phyloP scores from a whole-genome alignment of 257 asterid genomes.

The Solanum raphanifolium region DNA sequence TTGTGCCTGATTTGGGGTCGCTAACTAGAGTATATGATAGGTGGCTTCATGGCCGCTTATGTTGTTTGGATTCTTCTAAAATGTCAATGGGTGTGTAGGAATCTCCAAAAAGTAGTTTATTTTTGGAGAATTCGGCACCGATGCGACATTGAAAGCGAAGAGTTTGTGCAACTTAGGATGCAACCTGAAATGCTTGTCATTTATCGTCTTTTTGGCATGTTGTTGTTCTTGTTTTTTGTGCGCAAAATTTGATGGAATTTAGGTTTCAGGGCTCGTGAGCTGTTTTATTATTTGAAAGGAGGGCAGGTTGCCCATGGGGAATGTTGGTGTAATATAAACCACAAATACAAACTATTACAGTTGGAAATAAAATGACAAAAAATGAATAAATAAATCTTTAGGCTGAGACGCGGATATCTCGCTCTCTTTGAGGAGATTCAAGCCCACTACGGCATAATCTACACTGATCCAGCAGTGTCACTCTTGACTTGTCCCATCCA shows the following conservation, averaged over 20 bases:
- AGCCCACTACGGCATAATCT: no score
- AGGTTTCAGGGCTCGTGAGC: slow-evolving; percentile 74
- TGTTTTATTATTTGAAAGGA: slow-evolving; percentile 91
- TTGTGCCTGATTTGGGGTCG: slow-evolving; percentile 90
- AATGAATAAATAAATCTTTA: slow-evolving; percentile 3
- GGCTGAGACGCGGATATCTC: no score
- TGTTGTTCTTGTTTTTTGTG: neutral
- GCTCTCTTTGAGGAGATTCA: no score
- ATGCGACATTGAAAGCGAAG: no score
- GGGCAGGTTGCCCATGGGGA: slow-evolving; percentile 90
- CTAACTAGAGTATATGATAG: slow-evolving; percentile 70
- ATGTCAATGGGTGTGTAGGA: neutral
- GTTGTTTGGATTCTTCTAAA: no score
- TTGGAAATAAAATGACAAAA: no score
- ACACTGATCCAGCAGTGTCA: no score
- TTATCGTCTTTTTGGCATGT: neutral
- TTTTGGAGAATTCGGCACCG: neutral
- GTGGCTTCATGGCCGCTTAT: slow-evolving; percentile 6
- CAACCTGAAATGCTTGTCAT: neutral
- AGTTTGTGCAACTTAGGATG: no score
- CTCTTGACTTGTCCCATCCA: no score
- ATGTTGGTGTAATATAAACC: slow-evolving; percentile 32
- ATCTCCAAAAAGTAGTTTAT: no score
- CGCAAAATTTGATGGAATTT: slow-evolving; percentile 9
- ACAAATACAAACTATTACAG: no score